A percentile compares a stretch with the other conserved stretches of the same genome.
These are phyloP conservation scores for Backusella liffmaniae DNA, from an alignment of 192 early-diverging fungal genomes.

Conservation along the genomic window DNA sequence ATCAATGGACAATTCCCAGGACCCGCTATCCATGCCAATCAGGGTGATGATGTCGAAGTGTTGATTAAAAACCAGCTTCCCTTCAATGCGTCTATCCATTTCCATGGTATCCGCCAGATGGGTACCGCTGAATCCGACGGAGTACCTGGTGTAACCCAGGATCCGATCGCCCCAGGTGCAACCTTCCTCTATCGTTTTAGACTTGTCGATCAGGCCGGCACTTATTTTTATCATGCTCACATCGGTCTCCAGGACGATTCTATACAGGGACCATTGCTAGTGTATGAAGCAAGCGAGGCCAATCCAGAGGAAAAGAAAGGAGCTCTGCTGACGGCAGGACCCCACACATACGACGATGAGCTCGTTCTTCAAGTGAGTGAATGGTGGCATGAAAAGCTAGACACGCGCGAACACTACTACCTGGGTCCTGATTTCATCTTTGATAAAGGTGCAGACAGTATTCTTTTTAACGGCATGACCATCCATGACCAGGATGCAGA, in stretches of 20 bases:
- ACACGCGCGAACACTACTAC: slow-evolving; percentile 5
- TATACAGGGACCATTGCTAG: slow-evolving; percentile 8
- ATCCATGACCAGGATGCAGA: not conserved
- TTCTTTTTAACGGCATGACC: slow-evolving; percentile 50
- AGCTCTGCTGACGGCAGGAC: not conserved
- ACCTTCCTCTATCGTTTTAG: slow-evolving; percentile 46
- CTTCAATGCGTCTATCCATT: slow-evolving; percentile 37
- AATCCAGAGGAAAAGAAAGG: not conserved
- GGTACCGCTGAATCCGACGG: slow-evolving; percentile 44
- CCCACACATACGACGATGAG: slow-evolving; percentile 43
- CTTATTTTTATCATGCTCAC: slow-evolving; percentile 46
- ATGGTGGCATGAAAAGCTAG: slow-evolving; percentile 38
- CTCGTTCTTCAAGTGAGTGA: slow-evolving; percentile 25
- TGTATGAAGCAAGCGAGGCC: slow-evolving; percentile 14
- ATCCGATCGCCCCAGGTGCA: slow-evolving; percentile 44
- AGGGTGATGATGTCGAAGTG: slow-evolving; percentile 48
- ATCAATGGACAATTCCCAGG: slow-evolving; percentile 56
- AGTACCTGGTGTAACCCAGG: slow-evolving; percentile 62
- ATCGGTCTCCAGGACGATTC: slow-evolving; percentile 24
- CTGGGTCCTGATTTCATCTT: not conserved
- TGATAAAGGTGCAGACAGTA: slow-evolving; percentile 36
- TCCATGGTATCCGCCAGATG: slow-evolving; percentile 47
- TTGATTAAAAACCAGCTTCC: slow-evolving; percentile 41
- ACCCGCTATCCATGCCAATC: slow-evolving; percentile 47
- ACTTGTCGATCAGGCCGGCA: slow-evolving; percentile 37